A percentile compares a stretch with the other conserved stretches of the same genome.
Conservation (phyloP, 768 basidiomycete genomes). For the Xerocomus brunneocitrinus region DNA sequence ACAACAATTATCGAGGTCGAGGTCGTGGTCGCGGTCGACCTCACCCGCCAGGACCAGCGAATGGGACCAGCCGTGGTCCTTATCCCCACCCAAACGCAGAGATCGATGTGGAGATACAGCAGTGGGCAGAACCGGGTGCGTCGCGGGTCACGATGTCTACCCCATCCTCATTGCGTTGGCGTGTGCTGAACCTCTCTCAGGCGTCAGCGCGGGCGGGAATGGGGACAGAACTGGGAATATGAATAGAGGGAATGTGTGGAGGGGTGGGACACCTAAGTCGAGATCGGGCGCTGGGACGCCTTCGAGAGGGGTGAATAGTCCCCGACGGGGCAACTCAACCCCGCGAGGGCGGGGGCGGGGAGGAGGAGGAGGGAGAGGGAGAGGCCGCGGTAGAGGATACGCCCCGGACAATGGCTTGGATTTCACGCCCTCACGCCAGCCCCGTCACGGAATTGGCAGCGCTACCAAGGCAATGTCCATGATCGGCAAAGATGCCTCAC, state of each 20-base stretch:
- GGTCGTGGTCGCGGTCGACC: slow-evolving; percentile 19
- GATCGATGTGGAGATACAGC: slow-evolving; percentile 22
- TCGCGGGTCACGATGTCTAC: background rate
- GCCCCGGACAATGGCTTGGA: background rate
- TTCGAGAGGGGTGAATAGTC: slow-evolving; percentile 11
- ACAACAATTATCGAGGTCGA: slow-evolving; percentile 23
- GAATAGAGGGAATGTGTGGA: slow-evolving; percentile 6
- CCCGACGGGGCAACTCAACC: slow-evolving; percentile 6
- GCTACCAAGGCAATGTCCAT: background rate
- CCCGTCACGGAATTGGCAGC: slow-evolving; percentile 2
- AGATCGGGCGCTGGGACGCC: slow-evolving; percentile 16
- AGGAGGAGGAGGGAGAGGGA: slow-evolving; percentile 20
- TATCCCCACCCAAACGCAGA: slow-evolving; percentile 22
- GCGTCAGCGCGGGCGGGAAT: background rate
- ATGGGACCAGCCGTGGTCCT: background rate
- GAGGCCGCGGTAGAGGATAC: background rate
- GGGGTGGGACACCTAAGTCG: slow-evolving; percentile 2
- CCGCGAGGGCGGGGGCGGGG: slow-evolving; percentile 16
- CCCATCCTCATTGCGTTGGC: background rate
- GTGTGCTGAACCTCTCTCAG: slow-evolving; percentile 3
- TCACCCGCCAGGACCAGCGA: slow-evolving; percentile 3
- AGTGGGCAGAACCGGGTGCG: slow-evolving; percentile 22
- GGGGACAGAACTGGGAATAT: background rate
- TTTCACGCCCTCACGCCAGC: background rate
- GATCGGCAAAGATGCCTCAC: slow-evolving; percentile 36